Evolutionary conservation across 345 rosid species (phyloP), one percentile per base, ranked within the genome.

Genomic region (Toxicodendron radicans): DNA sequence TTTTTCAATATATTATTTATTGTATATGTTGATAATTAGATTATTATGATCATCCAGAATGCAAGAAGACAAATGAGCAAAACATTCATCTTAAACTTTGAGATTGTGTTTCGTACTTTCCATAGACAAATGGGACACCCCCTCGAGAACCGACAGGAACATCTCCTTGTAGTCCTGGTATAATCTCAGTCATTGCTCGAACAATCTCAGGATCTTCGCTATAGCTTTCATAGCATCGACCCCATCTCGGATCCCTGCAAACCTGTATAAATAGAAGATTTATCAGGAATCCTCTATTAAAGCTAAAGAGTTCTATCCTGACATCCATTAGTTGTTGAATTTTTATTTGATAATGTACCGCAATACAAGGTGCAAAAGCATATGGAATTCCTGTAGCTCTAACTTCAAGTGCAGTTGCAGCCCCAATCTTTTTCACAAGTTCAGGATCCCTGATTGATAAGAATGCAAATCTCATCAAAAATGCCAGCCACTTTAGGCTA

Each of bases 201-300:
- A 90, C 98, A 68, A 95, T 51, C 9, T 66, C 71, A 9, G 85
- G 90, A 74, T 95, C 95, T 83, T 93, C 97, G 52, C 97, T 91
- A 74, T 87, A 95, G 83, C 99, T 95, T 81, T 95, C 98, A 4
- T 89, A 95, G 81, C 99, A 95, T 53, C 98, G 79, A 59, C 99
- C 96, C 99, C 98, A 95, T 79, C 98, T 87, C 11, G 98, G 98
- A 83, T 95, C 98, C 83, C 98, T 86, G 67, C 97, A 95, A 27
- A 95, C 99, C 98, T 91, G 81, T 69, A 30, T 3, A 60, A 4
- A 3, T 48, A 18, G 10, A 64, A 45, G 41, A 10, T n/a, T 20
- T 13, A 41, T 58, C 32, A 66, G 14, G 12, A 62, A 8, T 38
- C 8, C 30, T 3, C 1, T 49, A 11, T 52, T 17, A 18, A 18